Conservation (phyloP, 352 stramenopile genomes). For the Plasmopara halstedii region DNA sequence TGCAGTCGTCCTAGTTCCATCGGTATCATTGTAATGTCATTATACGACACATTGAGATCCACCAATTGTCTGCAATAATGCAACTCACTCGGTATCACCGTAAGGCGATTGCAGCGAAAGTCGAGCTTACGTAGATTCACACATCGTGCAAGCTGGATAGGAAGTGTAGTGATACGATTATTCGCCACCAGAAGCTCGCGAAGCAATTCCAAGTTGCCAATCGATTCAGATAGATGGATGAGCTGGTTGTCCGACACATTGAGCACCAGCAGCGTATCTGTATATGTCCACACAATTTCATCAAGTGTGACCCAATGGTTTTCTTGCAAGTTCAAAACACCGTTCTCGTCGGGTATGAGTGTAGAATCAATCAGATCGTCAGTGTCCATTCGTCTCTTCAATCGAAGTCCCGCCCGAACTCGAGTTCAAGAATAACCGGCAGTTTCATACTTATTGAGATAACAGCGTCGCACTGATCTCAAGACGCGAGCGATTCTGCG, state of each 20-base stretch:
- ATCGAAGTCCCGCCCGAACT: background rate
- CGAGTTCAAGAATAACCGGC: background rate
- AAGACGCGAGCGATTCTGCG: too few relatives aligned
- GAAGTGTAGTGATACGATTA: slow-evolving; percentile 53
- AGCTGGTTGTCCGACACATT: slow-evolving; percentile 69
- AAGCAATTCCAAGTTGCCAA: slow-evolving; percentile 59
- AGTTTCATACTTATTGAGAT: too few relatives aligned
- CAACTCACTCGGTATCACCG: slow-evolving; percentile 46
- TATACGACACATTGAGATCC: slow-evolving; percentile 54
- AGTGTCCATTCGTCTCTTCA: background rate
- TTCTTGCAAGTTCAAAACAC: slow-evolving; percentile 60
- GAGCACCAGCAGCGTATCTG: slow-evolving; percentile 56
- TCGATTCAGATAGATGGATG: slow-evolving; percentile 41
- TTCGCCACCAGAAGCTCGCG: slow-evolving; percentile 52
- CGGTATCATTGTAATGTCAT: slow-evolving; percentile 47
- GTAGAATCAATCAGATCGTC: slow-evolving; percentile 53
- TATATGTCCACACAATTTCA: slow-evolving; percentile 68
- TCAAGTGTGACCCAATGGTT: slow-evolving; percentile 77
- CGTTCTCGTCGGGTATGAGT: slow-evolving; percentile 58
- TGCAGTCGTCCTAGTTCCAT: slow-evolving; percentile 47
- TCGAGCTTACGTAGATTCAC: slow-evolving; percentile 61
- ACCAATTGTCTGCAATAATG: slow-evolving; percentile 70
- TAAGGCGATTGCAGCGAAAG: slow-evolving; percentile 62
- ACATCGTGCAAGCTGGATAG: slow-evolving; percentile 44
- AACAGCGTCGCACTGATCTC: background rate